These are phyloP conservation scores for Clathrus columnatus DNA, from an alignment of 768 basidiomycete species.

Conservation along the genomic window DNA sequence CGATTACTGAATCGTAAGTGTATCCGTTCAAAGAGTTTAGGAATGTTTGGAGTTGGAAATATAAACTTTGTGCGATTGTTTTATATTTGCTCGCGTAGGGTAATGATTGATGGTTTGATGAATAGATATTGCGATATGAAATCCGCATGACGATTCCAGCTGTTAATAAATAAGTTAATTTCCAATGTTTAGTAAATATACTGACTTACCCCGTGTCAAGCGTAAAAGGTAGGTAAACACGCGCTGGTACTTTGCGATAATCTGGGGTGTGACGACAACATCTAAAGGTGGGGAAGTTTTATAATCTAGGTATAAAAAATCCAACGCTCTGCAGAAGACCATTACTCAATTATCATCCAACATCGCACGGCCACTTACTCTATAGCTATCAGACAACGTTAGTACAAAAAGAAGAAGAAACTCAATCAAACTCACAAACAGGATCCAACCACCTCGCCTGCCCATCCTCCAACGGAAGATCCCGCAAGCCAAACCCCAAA, in stretches of 20 bases:
- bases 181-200: constrained; percentile 13
- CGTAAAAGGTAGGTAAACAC: constrained; percentile 75
- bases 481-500: constrained; percentile 77
- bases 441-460: constrained; percentile 78
- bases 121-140: constrained; percentile 54
- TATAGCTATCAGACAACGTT: constrained; percentile 27
- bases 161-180: constrained; percentile 19
- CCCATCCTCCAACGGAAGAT: constrained; percentile 54
- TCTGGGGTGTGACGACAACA: constrained; percentile 57
- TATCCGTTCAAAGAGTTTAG: constrained; percentile 59
- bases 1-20: constrained; percentile 74
- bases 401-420: background rate
- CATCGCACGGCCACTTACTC: constrained; percentile 30
- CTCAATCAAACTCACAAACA: constrained; percentile 45
- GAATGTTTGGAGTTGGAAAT: constrained; percentile 68
- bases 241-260: constrained; percentile 79
- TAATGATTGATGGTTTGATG: constrained; percentile 16
- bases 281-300: constrained; percentile 75
- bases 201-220: constrained; percentile 58
- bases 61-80: constrained; percentile 46
- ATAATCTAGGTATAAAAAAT: constrained; percentile 87
- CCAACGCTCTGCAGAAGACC: constrained; percentile 51
- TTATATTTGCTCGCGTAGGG: constrained; percentile 34
- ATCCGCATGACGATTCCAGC: constrained; percentile 62
- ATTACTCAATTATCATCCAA: background rate